phyloP scores from a whole-genome alignment of 78 protist genomes.

The Dictyostelium capitatum region DNA sequence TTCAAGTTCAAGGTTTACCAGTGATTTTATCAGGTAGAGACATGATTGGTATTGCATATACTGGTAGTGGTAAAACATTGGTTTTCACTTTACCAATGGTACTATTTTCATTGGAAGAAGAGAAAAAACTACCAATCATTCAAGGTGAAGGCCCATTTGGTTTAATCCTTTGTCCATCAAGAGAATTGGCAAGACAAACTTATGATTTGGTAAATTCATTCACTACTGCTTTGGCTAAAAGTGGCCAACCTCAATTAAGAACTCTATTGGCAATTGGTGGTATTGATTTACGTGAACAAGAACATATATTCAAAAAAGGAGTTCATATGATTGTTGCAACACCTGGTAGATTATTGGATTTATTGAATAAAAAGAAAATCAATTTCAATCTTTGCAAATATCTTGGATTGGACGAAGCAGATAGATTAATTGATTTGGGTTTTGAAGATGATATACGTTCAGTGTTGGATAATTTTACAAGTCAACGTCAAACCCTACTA shows the following conservation, averaged over 20 bases:
- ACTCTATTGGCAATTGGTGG: slow-evolving; percentile 88
- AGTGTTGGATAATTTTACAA: slow-evolving; percentile 89
- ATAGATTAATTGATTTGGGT: slow-evolving; percentile 95
- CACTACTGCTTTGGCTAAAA: slow-evolving; percentile 48
- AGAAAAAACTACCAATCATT: slow-evolving; percentile 84
- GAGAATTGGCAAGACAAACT: slow-evolving; percentile 98
- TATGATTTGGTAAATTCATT: slow-evolving; percentile 81
- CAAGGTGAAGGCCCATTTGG: slow-evolving; percentile 98
- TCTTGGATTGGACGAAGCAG: slow-evolving; percentile 97
- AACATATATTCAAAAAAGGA: slow-evolving; percentile 79
- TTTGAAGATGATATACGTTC: slow-evolving; percentile 96
- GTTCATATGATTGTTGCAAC: slow-evolving; percentile 96
- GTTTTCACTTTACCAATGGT: slow-evolving; percentile 96
- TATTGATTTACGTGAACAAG: slow-evolving; percentile 80
- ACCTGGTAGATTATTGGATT: slow-evolving; percentile 96
- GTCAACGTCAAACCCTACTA: slow-evolving; percentile 93
- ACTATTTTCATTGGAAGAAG: slow-evolving; percentile 92
- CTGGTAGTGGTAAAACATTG: slow-evolving; percentile 98
- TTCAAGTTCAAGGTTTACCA: slow-evolving; percentile 96
- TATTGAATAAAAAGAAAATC: slow-evolving; percentile 87
- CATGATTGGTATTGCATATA: slow-evolving; percentile 98
- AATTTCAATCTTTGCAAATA: slow-evolving; percentile 87
- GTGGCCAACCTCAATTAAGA: slow-evolving; percentile 36
- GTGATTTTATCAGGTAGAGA: slow-evolving; percentile 94
- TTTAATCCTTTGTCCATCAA: slow-evolving; percentile 93